Evolutionary conservation across 148 eudicot genomes (phyloP).

Genomic region (Silene uniflora): DNA sequence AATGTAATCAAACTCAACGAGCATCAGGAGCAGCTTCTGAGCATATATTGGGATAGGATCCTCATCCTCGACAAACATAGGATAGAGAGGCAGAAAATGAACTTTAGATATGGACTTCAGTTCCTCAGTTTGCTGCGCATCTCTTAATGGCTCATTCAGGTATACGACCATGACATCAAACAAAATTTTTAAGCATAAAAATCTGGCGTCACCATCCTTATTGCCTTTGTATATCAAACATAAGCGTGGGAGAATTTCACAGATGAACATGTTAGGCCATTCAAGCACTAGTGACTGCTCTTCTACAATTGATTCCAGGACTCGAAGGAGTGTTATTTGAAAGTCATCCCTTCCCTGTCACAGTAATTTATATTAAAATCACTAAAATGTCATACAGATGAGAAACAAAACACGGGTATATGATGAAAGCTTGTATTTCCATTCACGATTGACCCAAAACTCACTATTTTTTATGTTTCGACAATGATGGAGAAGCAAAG

Average conservation of each 20-base stretch:
- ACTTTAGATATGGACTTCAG: slow-evolving; percentile 59
- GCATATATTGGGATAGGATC: slow-evolving; percentile 96
- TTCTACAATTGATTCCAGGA: slow-evolving; percentile 70
- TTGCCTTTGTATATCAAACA: slow-evolving; percentile 84
- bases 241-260: slow-evolving; percentile 78
- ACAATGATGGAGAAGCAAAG: not conserved
- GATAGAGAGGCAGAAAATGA: slow-evolving; percentile 83
- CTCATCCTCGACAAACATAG: slow-evolving; percentile 78
- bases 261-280: slow-evolving; percentile 41
- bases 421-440: not conserved
- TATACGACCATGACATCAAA: slow-evolving; percentile 76
- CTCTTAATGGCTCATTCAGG: slow-evolving; percentile 51
- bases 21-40: slow-evolving; percentile 92
- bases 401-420: not conserved
- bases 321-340: slow-evolving; percentile 75
- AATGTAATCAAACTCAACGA: slow-evolving; percentile 67
- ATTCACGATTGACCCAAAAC: not conserved
- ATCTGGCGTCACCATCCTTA: slow-evolving; percentile 93
- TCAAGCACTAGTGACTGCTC: slow-evolving; percentile 55
- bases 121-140: slow-evolving; percentile 37
- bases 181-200: slow-evolving; percentile 84
- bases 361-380: slow-evolving; percentile 1
- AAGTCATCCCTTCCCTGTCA: slow-evolving; percentile 95
- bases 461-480: not conserved
- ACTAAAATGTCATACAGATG: not conserved